Conservation (phyloP, 805 yeast genomes). For the Saccharomycopsis synnaedendra region DNA sequence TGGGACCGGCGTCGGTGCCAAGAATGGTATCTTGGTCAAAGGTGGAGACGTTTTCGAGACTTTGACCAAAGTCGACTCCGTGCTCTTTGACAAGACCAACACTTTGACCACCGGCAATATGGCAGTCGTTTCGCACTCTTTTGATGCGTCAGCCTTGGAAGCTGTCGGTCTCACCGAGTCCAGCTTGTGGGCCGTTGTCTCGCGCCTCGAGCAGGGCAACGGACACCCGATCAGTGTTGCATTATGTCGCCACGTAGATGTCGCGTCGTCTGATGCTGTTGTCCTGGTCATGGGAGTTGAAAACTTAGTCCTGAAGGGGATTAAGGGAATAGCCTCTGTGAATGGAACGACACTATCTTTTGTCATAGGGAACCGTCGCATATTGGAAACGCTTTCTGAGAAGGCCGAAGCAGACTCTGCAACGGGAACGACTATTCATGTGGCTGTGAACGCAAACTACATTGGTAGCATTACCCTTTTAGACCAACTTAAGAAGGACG, state of each 20-base stretch:
- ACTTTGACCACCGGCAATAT: constrained; percentile 83
- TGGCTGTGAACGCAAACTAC: constrained; percentile 45
- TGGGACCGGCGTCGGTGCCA: constrained; percentile 94
- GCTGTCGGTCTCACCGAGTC: background rate
- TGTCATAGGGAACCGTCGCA: constrained; percentile 41
- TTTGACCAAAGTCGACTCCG: constrained; percentile 49
- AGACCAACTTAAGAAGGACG: constrained; percentile 60
- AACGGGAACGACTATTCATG: constrained; percentile 22
- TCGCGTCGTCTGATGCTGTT: background rate
- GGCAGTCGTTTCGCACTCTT: constrained; percentile 31
- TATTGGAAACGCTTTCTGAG: background rate
- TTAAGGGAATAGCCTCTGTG: constrained; percentile 20
- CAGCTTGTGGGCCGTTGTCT: constrained; percentile 18
- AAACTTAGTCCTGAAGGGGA: constrained; percentile 28
- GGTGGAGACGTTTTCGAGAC: constrained; percentile 85
- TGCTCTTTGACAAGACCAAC: constrained; percentile 92
- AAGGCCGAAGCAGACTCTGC: constrained; percentile 2
- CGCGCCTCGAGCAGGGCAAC: constrained; percentile 48
- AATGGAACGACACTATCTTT: constrained; percentile 24
- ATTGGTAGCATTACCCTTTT: constrained; percentile 56
- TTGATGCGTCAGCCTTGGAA: constrained; percentile 23
- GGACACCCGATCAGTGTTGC: constrained; percentile 58
- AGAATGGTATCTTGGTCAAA: constrained; percentile 79
- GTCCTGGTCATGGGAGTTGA: constrained; percentile 18
- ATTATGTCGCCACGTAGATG: background rate